Base-by-base conservation (phyloP, 139 green algal genomes). In the Zygnema cylindricum region DNA sequence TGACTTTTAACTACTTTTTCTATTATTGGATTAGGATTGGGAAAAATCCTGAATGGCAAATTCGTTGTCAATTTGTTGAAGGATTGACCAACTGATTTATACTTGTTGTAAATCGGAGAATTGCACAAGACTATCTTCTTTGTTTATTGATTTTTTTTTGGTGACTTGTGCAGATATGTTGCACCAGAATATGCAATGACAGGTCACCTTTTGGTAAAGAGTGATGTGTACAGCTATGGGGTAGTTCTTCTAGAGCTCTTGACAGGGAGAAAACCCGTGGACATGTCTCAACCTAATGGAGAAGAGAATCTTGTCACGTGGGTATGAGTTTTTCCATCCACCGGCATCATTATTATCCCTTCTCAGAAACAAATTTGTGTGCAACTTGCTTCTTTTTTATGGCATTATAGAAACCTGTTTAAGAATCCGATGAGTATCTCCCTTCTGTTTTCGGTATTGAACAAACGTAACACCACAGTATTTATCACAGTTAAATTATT, bases 161-260 rank as follows among this genome's bases (percentile, higher is more conserved):
- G 81, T 2, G 81, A 3, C 3, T 30, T 38, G 3, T 41, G 1
- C n/a, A 90, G 86, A 36, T 84, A 89, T 89, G 86, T 90, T 7
- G 86, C 82, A 25, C 82, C 86, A 32, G 78, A 90, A 1, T 90
- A 90, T 63, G 86, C 86, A 1, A 90, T 90, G 86, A 90, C 86
- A 22, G 79, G 86, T 30, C 86, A 90, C 79, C 40, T 90, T 23
- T 16, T 90, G n/a, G 79, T 90, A 36, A 89, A 90, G 0, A 0
- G 0, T 25, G 86, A 83, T 35, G 81, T 89, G 38, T 90, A 90
- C 86, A 90, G 86, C 86, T 88, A 90, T 42, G 86, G 86, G 7
- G 86, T 89, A 35, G 86, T 90, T 16, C 35, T 90, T 1, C 86
- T 90, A 1, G 81, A 90, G 86, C 86, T 89, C 35, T 22, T 90